Evolutionary conservation across 805 yeast species (phyloP).

Genomic region (Ogataea paradorogensis): DNA sequence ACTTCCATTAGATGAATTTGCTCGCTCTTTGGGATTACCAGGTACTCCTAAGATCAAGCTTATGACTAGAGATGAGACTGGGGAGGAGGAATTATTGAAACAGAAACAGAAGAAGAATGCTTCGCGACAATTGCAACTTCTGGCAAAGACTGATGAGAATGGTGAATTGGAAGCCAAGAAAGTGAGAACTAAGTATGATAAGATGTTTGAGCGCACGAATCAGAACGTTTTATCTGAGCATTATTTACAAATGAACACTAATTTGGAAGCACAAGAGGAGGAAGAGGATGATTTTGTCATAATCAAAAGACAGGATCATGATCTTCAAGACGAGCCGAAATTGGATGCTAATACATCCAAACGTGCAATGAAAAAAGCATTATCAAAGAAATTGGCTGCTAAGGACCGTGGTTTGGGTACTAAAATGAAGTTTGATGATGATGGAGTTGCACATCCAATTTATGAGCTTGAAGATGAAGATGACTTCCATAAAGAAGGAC

Average conservation of each 20-base stretch:
- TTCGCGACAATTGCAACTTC: slow-evolving; percentile 62
- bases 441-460: slow-evolving; percentile 86
- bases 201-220: slow-evolving; percentile 93
- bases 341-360: slow-evolving; percentile 68
- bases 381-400: slow-evolving; percentile 75
- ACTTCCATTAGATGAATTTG: slow-evolving; percentile 78
- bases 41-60: slow-evolving; percentile 94
- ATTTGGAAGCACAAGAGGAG: slow-evolving; percentile 24
- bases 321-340: slow-evolving; percentile 61
- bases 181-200: slow-evolving; percentile 84
- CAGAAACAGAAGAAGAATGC: slow-evolving; percentile 76
- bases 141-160: slow-evolving; percentile 57
- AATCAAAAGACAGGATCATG: slow-evolving; percentile 77
- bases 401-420: slow-evolving; percentile 64
- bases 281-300: slow-evolving; percentile 67
- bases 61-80: slow-evolving; percentile 42
- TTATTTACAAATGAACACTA: slow-evolving; percentile 68
- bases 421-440: slow-evolving; percentile 87
- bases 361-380: slow-evolving; percentile 78
- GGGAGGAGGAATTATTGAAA: slow-evolving; percentile 37
- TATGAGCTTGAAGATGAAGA: slow-evolving; percentile 91
- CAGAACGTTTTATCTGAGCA: slow-evolving; percentile 91
- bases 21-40: slow-evolving; percentile 87
- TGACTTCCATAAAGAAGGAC: slow-evolving; percentile 68
- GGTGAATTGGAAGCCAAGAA: slow-evolving; percentile 54